A percentile compares a stretch with the other conserved stretches of the same genome.
phyloP scores from a whole-genome alignment of 2,329 filamentous ascomycete species.

The Xylariaceae sp. region DNA sequence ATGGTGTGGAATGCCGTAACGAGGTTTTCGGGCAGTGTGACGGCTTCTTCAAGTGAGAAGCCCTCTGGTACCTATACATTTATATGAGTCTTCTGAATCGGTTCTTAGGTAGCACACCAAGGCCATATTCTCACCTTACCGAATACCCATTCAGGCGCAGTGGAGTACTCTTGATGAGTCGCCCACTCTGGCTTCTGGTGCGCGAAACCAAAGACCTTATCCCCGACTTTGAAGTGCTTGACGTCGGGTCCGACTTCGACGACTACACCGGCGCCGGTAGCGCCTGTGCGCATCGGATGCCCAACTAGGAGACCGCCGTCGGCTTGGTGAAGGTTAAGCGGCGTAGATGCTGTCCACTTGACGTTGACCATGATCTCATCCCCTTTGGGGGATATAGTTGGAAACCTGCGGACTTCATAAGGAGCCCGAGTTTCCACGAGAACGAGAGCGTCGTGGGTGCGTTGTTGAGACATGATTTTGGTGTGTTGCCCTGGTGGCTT shows the following conservation, averaged over 20 bases:
- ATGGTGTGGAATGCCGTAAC: slow-evolving; percentile 66
- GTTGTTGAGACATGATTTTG: slow-evolving; percentile 22
- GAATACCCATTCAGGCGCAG: slow-evolving; percentile 56
- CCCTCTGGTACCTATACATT: slow-evolving; percentile 32
- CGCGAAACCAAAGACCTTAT: slow-evolving; percentile 63
- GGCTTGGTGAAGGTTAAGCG: slow-evolving; percentile 66
- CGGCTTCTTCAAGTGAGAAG: slow-evolving; percentile 35
- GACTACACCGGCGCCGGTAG: slow-evolving; percentile 59
- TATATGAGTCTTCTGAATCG: neutral
- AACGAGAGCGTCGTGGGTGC: slow-evolving; percentile 39
- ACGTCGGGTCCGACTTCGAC: slow-evolving; percentile 55
- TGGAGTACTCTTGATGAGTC: slow-evolving; percentile 62
- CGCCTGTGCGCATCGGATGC: slow-evolving; percentile 58
- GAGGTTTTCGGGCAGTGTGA: slow-evolving; percentile 62
- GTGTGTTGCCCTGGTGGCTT: too few species aligned
- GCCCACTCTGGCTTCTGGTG: slow-evolving; percentile 56
- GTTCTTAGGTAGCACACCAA: neutral
- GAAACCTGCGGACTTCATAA: slow-evolving; percentile 36
- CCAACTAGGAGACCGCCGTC: slow-evolving; percentile 63
- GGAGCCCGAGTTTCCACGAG: slow-evolving; percentile 37
- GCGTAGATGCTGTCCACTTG: slow-evolving; percentile 66
- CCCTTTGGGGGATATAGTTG: slow-evolving; percentile 41
- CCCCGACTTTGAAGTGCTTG: slow-evolving; percentile 56
- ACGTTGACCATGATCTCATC: slow-evolving; percentile 62
- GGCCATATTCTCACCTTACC: slow-evolving; percentile 44